phyloP scores from a whole-genome alignment of 1,284 basidiomycete species.

The Tilletiaria anomala region DNA sequence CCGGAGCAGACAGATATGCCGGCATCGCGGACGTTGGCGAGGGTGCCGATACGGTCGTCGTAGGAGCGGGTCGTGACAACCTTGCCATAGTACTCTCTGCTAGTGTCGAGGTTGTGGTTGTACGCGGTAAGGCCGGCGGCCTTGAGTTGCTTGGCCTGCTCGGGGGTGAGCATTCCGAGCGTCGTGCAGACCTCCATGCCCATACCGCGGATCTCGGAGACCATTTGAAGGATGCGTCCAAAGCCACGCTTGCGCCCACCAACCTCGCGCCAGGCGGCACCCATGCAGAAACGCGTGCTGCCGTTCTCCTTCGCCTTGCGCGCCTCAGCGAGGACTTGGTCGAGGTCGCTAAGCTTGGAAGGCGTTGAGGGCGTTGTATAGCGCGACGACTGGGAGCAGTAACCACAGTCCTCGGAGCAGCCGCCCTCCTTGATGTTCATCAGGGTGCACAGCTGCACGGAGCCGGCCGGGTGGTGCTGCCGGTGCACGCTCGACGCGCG shows the following conservation, averaged over 20 bases:
- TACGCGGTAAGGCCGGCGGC: constrained; percentile 92
- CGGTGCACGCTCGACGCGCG: constrained; percentile 55
- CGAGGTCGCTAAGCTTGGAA: constrained; percentile 71
- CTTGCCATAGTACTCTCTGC: constrained; percentile 87
- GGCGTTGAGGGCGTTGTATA: constrained; percentile 82
- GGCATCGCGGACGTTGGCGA: constrained; percentile 75
- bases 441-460: constrained; percentile 89
- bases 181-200: constrained; percentile 75
- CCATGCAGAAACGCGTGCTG: constrained; percentile 96
- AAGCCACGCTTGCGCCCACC: constrained; percentile 87
- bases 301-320: constrained; percentile 88
- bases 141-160: constrained; percentile 73
- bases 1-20: constrained; percentile 96
- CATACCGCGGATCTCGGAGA: constrained; percentile 49
- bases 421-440: constrained; percentile 93
- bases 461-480: constrained; percentile 67
- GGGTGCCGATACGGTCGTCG: constrained; percentile 80
- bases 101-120: constrained; percentile 97
- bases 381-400: constrained; percentile 89
- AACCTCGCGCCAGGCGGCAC: constrained; percentile 95
- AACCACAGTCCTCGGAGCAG: constrained; percentile 93
- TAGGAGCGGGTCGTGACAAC: constrained; percentile 90
- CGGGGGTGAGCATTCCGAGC: constrained; percentile 84
- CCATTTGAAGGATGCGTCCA: constrained; percentile 85
- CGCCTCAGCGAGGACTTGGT: constrained; percentile 62